Conservation (phyloP, 2,329 filamentous ascomycete genomes). For the Lachnellula hyalina region DNA sequence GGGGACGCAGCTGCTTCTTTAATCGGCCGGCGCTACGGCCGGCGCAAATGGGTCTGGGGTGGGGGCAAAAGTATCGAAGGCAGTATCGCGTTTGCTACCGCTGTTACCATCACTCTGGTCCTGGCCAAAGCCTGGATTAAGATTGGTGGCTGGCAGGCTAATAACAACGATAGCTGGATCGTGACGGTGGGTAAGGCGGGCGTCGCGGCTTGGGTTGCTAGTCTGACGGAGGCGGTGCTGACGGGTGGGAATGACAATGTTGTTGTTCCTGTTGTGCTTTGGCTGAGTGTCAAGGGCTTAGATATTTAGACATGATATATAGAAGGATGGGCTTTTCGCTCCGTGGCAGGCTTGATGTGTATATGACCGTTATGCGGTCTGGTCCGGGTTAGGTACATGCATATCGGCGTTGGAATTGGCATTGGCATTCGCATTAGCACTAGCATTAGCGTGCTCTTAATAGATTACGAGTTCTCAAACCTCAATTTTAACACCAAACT, state of each 20-base stretch:
- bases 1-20: conserved; percentile 91
- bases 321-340: no score
- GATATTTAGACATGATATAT: conserved; percentile 23
- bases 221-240: conserved; percentile 88
- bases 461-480: no score
- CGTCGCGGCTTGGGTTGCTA: conserved; percentile 72
- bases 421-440: no score
- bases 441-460: no score
- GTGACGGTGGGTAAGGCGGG: conserved; percentile 64
- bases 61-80: conserved; percentile 95
- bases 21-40: conserved; percentile 80
- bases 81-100: conserved; percentile 70
- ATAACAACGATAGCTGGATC: conserved; percentile 69
- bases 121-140: conserved; percentile 68
- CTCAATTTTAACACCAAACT: no score
- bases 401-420: no score
- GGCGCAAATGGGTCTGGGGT: conserved; percentile 91
- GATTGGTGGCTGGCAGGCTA: conserved; percentile 71
- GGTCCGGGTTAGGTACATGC: no score
- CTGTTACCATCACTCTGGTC: conserved; percentile 71
- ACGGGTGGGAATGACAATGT: conserved; percentile 99
- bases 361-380: no score
- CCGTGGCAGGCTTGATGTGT: no score
- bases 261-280: conserved; percentile 86
- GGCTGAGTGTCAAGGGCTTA: conserved; percentile 81